These are phyloP conservation scores for Rossbeevera mucosa DNA, from an alignment of 768 basidiomycete genomes.

Conservation along the genomic window DNA sequence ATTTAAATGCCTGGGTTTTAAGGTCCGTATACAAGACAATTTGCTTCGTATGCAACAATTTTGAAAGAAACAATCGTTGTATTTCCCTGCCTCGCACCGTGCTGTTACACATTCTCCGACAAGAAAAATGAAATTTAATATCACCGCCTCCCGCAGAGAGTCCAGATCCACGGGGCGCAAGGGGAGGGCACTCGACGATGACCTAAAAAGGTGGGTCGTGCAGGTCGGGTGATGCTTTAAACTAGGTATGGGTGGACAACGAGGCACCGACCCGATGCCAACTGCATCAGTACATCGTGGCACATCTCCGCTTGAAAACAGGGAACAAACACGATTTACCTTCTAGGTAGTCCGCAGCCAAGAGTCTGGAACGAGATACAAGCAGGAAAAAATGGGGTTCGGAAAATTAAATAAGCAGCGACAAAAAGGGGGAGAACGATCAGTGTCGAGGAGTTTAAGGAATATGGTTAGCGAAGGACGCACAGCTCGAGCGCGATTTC, in stretches of 20 bases:
- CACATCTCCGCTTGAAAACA: constrained; percentile 17
- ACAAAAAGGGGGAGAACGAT: constrained; percentile 5
- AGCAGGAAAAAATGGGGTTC: constrained; percentile 5
- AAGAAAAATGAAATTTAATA: constrained; percentile 1
- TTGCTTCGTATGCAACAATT: not conserved
- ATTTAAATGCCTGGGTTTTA: not conserved
- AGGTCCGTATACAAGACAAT: not conserved
- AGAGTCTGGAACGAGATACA: constrained; percentile 35
- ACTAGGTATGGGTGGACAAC: constrained; percentile 4
- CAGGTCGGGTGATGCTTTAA: not conserved
- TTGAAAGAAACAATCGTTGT: not conserved
- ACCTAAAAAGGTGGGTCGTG: not conserved
- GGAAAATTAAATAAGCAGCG: not conserved
- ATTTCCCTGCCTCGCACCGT: constrained; percentile 13
- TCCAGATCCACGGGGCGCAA: not conserved
- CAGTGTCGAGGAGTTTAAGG: constrained; percentile 5
- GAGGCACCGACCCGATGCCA: constrained; percentile 6
- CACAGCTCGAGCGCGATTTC: constrained; percentile 89
- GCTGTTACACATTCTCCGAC: not conserved
- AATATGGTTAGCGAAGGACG: constrained; percentile 30
- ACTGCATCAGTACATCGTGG: constrained; percentile 9
- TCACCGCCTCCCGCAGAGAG: constrained; percentile 1
- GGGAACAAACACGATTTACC: constrained; percentile 32
- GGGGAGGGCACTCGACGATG: not conserved
- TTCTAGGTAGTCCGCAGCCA: constrained; percentile 66